These are phyloP conservation scores for Lipomyces starkeyi DNA, from an alignment of 805 yeast genomes.

Conservation along the genomic window DNA sequence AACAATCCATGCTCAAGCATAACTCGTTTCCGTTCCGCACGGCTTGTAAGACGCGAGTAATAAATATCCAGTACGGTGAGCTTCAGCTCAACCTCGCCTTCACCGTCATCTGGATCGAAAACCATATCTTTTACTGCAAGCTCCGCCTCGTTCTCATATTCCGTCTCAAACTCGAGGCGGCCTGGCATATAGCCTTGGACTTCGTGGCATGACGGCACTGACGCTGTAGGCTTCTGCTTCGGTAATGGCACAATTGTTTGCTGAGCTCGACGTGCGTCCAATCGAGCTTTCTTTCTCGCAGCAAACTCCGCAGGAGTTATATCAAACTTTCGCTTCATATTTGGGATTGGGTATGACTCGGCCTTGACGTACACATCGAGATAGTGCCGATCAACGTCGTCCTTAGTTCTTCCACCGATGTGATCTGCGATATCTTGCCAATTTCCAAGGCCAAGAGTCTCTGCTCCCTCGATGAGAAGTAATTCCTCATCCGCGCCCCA, in stretches of 20 bases:
- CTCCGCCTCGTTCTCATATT: conserved; percentile 97
- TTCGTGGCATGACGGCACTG: conserved; percentile 96
- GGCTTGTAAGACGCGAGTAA: conserved; percentile 82
- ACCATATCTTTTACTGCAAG: conserved; percentile 91
- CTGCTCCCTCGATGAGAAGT: conserved; percentile 86
- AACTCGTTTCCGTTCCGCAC: conserved; percentile 91
- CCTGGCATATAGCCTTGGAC: conserved; percentile 99
- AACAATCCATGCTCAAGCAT: conserved; percentile 75
- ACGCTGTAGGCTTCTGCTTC: conserved; percentile 85
- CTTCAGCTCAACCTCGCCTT: conserved; percentile 87
- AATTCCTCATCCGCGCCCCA: conserved; percentile 97
- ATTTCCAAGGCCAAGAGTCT: conserved; percentile 88
- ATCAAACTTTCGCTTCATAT: conserved; percentile 71
- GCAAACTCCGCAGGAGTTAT: conserved; percentile 74
- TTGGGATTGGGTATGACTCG: conserved; percentile 84
- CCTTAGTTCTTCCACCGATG: conserved; percentile 88
- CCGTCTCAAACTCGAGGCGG: conserved; percentile 93
- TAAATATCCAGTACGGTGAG: conserved; percentile 86
- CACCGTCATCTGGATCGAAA: conserved; percentile 90
- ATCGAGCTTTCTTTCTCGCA: conserved; percentile 66
- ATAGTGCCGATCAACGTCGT: conserved; percentile 89
- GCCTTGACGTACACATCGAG: conserved; percentile 70
- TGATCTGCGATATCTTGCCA: conserved; percentile 99
- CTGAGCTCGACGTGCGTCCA: conserved; percentile 62
- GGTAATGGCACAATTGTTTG: conserved; percentile 79